Base-by-base conservation (phyloP, 768 basidiomycete genomes). In the Panaeolus papilionaceus region DNA sequence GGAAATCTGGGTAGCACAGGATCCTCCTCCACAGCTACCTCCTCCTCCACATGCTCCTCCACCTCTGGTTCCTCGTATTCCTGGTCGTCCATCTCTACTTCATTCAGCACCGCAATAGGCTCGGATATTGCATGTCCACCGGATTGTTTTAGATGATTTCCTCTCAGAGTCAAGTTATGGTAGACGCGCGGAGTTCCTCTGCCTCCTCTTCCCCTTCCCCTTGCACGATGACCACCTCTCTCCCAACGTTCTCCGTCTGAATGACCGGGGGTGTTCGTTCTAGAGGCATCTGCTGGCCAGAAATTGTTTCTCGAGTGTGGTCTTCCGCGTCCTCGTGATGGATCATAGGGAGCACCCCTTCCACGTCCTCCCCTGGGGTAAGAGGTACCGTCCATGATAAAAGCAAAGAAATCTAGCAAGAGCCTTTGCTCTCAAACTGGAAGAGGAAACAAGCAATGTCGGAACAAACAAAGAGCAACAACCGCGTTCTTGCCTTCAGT, bases 201-300 rank as follows among this genome's bases (percentile, higher is more conserved):
- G 42, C 73, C 77, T 64, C 84, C 82, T 49, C 85, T 80, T 18
- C 85, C 78, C 40, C 88, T 58, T 58, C 54, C 54, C 37, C 54
- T 33, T 11, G 54, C 87, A 70, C 85, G 81, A 74, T 82, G 80
- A 5, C 86, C 86, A 4, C 89, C 89, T 58, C 89, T 83, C 63
- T 92, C 90, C 88, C 90, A 86, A 54, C 86, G 80, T 64, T 88
- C 88, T 28, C 74, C 72, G 70, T 90, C 88, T 18, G 73, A 73
- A 68, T 80, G 75, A 61, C 78, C 77, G 7, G 81, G 77, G 3
- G 79, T 80, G 54, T 72, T 79, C 64, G 74, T 79, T 67, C 80
- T 76, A 38, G 79, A 78, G 64, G 75, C 74, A 61, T 75, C 76
- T 58, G 83, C 83, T 10, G 85, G 80, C 90, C 90, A 91, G 67